Conservation (phyloP, 345 rosid species). For the Melaleuca alternifolia region DNA sequence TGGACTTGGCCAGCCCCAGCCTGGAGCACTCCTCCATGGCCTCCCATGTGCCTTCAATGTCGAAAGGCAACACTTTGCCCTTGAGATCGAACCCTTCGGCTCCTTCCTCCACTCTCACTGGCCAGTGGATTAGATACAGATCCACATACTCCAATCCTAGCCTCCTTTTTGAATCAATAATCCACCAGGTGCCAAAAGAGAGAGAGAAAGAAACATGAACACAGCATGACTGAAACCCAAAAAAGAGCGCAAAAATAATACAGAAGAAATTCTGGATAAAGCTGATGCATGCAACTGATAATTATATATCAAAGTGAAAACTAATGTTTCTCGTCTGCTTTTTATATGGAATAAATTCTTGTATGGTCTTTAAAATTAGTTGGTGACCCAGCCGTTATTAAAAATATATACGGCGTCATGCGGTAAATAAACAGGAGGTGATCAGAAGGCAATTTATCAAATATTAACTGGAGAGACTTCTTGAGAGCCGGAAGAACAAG, state of each 20-base stretch:
- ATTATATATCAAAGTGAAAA: not conserved
- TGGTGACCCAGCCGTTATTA: not conserved
- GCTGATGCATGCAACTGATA: not conserved
- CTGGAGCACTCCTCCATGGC: slow-evolving; percentile 22
- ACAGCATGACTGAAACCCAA: not conserved
- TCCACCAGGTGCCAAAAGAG: not conserved
- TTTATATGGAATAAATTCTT: not conserved
- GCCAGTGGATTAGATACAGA: slow-evolving; percentile 33
- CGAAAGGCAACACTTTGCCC: slow-evolving; percentile 8
- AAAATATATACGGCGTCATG: not conserved
- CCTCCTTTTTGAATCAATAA: slow-evolving; percentile 7
- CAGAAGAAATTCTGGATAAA: not conserved
- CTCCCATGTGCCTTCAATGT: slow-evolving; percentile 9
- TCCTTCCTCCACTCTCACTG: slow-evolving; percentile 11
- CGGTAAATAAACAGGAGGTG: not conserved
- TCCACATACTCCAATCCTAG: slow-evolving; percentile 26
- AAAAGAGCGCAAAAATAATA: not conserved
- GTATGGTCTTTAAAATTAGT: not conserved
- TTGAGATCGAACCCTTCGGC: not conserved
- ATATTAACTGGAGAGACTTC: slow-evolving; percentile 12
- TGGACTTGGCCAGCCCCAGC: slow-evolving; percentile 15
- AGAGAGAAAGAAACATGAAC: not conserved
- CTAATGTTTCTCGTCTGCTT: not conserved
- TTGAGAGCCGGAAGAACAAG: slow-evolving; percentile 42
- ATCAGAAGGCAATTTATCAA: not conserved